phyloP scores from a whole-genome alignment of 768 basidiomycete genomes.

The Mycena leptocephala region DNA sequence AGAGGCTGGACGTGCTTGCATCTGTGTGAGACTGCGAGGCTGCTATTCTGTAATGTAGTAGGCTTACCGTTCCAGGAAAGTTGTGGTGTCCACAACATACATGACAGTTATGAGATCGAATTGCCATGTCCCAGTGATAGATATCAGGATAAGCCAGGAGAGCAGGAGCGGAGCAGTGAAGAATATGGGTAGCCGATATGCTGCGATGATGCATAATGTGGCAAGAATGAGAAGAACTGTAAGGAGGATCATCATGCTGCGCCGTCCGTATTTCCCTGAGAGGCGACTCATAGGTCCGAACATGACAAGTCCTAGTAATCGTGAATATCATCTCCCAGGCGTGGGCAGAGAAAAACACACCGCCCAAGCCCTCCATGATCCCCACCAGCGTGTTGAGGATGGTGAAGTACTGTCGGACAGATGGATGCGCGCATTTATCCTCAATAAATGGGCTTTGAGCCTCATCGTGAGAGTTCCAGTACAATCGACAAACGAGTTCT shows the following conservation, averaged over 20 bases:
- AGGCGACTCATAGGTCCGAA: slow-evolving; percentile 4
- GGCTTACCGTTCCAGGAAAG: neutral
- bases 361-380: slow-evolving; percentile 3
- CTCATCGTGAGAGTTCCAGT: neutral
- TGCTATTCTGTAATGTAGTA: too few relatives aligned
- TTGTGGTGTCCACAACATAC: slow-evolving; percentile 11
- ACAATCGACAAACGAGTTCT: slow-evolving; percentile 8
- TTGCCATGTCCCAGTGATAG: neutral
- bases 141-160: neutral
- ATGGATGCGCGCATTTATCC: slow-evolving; percentile 7
- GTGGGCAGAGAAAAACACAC: neutral
- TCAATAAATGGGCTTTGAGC: neutral
- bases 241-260: neutral
- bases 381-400: neutral
- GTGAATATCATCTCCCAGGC: neutral
- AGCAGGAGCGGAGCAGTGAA: slow-evolving; percentile 5
- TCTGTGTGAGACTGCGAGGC: neutral
- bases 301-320: neutral
- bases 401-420: slow-evolving; percentile 2
- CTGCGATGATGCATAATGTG: slow-evolving; percentile 2
- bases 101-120: slow-evolving; percentile 12
- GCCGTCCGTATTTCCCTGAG: slow-evolving; percentile 11
- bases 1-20: neutral
- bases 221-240: neutral
- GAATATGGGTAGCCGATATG: neutral